Evolutionary conservation across 2,329 filamentous ascomycete genomes (phyloP).

Genomic region (Zasmidium angulare): DNA sequence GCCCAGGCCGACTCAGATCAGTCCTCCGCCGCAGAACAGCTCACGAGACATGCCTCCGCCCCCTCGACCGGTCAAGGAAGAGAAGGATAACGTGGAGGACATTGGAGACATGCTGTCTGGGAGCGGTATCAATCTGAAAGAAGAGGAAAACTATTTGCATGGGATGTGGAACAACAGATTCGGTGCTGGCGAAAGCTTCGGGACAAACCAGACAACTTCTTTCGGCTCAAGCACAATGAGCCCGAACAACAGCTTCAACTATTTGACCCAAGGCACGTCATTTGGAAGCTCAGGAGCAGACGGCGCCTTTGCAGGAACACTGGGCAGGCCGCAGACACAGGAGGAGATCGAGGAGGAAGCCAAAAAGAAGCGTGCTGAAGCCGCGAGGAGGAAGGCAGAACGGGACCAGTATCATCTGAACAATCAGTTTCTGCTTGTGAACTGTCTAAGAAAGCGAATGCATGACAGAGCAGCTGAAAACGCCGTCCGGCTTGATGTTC

Average conservation of each 20-base stretch:
- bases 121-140: constrained; percentile 81
- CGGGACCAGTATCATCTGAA: constrained; percentile 67
- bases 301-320: constrained; percentile 46
- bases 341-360: constrained; percentile 66
- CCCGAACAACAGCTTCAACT: constrained; percentile 48
- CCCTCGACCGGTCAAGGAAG: constrained; percentile 56
- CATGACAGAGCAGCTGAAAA: constrained; percentile 60
- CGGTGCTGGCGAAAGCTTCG: constrained; percentile 30
- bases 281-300: constrained; percentile 40
- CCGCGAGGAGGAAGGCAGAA: constrained; percentile 61
- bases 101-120: constrained; percentile 80
- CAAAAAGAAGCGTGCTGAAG: constrained; percentile 65
- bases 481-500: constrained; percentile 59
- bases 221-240: constrained; percentile 44
- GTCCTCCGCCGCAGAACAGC: constrained; percentile 23
- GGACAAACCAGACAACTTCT: constrained; percentile 42
- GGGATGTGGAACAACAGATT: constrained; percentile 60
- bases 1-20: constrained; percentile 22
- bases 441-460: constrained; percentile 54
- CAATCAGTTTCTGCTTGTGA: constrained; percentile 70
- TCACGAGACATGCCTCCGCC: constrained; percentile 58
- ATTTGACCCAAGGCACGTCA: constrained; percentile 42
- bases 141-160: constrained; percentile 80
- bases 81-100: constrained; percentile 65
- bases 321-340: constrained; percentile 57